Percentiles rank a stretch among this genome's conserved stretches.
phyloP scores from a whole-genome alignment of 1,139 yeast genomes.

The Taiozyma sp. region DNA sequence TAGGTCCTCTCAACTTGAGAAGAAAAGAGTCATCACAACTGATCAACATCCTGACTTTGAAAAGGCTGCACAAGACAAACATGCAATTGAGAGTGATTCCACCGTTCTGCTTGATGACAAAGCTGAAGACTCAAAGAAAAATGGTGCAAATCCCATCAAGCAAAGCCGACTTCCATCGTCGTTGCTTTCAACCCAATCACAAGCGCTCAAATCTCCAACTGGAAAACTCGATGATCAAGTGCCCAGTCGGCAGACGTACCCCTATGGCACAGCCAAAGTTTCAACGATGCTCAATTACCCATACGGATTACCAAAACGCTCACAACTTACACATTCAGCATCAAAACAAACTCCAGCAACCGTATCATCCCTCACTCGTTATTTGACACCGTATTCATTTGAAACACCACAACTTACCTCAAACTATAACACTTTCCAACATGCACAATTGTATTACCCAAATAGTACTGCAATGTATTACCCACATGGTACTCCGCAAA shows the following conservation, averaged over 20 bases:
- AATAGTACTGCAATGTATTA: neutral
- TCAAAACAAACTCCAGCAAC: neutral
- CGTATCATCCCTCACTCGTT: neutral
- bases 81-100: neutral
- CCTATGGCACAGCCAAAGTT: neutral
- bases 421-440: neutral
- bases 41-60: neutral
- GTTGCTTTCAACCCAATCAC: neutral
- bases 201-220: neutral
- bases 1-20: neutral
- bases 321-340: neutral
- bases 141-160: too few species aligned
- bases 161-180: neutral
- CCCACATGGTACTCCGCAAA: neutral
- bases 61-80: neutral
- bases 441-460: neutral
- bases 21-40: neutral
- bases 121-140: neutral
- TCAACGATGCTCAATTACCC: neutral
- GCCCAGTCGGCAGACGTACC: neutral
- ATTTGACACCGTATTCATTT: neutral
- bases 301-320: neutral
- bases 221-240: neutral
- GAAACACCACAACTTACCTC: neutral
- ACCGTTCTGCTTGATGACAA: neutral